Conservation (phyloP, 1,284 basidiomycete genomes). For the Golubevia pallescens region DNA sequence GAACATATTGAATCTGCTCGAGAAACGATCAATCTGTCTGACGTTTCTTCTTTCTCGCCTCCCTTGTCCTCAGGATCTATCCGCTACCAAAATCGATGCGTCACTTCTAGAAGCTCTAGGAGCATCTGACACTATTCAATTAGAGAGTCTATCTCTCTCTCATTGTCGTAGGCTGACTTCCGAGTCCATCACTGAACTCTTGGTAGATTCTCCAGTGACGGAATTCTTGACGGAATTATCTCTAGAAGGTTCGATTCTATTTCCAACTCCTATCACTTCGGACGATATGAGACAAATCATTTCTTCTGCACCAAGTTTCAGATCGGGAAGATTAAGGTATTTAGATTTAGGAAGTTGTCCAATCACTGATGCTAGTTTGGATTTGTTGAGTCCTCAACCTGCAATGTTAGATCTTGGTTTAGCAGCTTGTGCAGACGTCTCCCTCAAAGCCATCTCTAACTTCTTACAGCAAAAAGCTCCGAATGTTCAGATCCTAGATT, state of each 20-base stretch:
- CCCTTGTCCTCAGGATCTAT: constrained; percentile 67
- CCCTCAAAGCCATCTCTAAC: constrained; percentile 73
- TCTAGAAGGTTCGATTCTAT: constrained; percentile 86
- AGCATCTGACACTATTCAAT: constrained; percentile 71
- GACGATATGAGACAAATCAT: constrained; percentile 77
- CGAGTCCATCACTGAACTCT: constrained; percentile 77
- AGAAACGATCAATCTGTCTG: constrained; percentile 72
- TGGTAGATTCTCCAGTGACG: constrained; percentile 74
- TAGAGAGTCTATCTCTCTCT: constrained; percentile 83
- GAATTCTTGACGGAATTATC: constrained; percentile 77
- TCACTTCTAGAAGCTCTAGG: constrained; percentile 77
- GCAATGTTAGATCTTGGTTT: constrained; percentile 84
- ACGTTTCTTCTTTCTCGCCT: constrained; percentile 67
- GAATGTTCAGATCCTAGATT: constrained; percentile 83
- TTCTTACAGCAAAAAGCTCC: constrained; percentile 76
- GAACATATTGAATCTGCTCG: constrained; percentile 54
- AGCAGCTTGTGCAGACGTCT: constrained; percentile 79
- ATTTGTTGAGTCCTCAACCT: constrained; percentile 73
- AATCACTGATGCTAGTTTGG: constrained; percentile 69
- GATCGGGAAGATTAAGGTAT: constrained; percentile 77
- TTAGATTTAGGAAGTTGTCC: constrained; percentile 87
- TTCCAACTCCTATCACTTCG: constrained; percentile 77
- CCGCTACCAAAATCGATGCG: constrained; percentile 75
- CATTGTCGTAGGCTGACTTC: constrained; percentile 84
- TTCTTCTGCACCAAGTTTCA: constrained; percentile 79